Conservation (phyloP, 768 basidiomycete species). For the Psilocybe cubensis region DNA sequence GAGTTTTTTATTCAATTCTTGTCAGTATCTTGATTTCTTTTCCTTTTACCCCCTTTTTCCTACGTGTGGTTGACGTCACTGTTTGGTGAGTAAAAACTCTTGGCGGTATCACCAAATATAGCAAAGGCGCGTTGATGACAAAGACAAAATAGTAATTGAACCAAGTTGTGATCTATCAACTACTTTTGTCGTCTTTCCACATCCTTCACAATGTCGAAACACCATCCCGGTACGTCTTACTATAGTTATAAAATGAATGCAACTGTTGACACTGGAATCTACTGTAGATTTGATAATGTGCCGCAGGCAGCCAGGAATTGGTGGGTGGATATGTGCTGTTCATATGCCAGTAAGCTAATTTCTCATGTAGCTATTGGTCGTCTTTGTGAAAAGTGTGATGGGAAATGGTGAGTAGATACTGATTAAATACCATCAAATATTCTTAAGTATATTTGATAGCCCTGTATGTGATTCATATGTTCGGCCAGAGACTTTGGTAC, state of each 20-base stretch:
- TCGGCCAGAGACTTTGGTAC: conserved; percentile 94
- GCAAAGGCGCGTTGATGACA: neutral
- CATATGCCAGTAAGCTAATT: neutral
- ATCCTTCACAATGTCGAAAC: conserved; percentile 72
- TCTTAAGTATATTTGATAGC: conserved; percentile 41
- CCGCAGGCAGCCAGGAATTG: conserved; percentile 95
- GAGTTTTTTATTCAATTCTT: too few relatives aligned
- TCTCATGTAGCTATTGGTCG: conserved; percentile 83
- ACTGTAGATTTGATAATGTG: conserved; percentile 96
- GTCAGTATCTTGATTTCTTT: too few relatives aligned
- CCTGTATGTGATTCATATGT: conserved; percentile 99
- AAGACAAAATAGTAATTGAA: neutral
- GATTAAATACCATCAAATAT: neutral
- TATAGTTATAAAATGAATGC: neutral
- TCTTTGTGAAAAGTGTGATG: conserved; percentile 98
- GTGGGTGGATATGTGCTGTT: conserved; percentile 39
- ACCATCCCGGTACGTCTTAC: conserved; percentile 71
- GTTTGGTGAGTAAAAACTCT: too few relatives aligned
- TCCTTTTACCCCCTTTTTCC: too few relatives aligned
- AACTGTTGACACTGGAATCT: conserved; percentile 9
- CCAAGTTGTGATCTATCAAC: neutral
- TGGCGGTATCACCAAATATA: neutral
- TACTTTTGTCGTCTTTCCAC: neutral
- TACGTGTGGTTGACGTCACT: too few relatives aligned
- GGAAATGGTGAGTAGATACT: conserved; percentile 81